Percentiles rank a stretch among this genome's conserved stretches.
These are phyloP conservation scores for Heliosperma pusillum DNA, from an alignment of 148 eudicot genomes.

Conservation along the genomic window DNA sequence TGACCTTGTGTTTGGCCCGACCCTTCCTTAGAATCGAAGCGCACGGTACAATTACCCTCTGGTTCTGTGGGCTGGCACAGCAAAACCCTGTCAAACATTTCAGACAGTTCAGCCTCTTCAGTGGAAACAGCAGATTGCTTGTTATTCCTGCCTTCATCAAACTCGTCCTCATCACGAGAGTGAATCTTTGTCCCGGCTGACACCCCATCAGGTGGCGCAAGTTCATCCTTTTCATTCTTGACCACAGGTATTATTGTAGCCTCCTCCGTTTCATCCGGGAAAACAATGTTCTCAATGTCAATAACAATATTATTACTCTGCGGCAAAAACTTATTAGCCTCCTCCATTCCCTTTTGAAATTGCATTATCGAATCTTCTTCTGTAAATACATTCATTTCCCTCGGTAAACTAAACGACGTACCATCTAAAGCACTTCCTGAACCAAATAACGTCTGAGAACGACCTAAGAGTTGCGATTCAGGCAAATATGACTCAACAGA, in stretches of 20 bases:
- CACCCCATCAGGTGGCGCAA: conserved; percentile 18
- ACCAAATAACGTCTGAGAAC: too few relatives aligned
- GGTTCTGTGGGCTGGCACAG: conserved; percentile 31
- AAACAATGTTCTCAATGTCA: conserved; percentile 29
- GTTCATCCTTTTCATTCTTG: conserved; percentile 27
- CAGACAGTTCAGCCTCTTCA: conserved; percentile 39
- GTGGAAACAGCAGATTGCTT: conserved; percentile 44
- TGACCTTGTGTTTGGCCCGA: conserved; percentile 7
- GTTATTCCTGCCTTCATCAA: conserved; percentile 35
- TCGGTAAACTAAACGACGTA: too few relatives aligned
- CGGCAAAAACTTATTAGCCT: conserved; percentile 46
- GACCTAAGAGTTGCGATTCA: too few relatives aligned
- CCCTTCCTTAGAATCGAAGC: background rate
- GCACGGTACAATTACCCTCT: conserved; percentile 18
- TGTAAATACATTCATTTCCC: conserved; percentile 23
- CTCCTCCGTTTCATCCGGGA: conserved; percentile 20
- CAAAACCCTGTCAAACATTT: conserved; percentile 53
- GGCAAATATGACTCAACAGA: too few relatives aligned
- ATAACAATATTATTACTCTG: conserved; percentile 25
- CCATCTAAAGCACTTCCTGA: too few relatives aligned
- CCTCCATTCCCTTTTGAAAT: conserved; percentile 50
- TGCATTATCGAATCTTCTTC: conserved; percentile 42
- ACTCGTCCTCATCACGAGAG: conserved; percentile 34
- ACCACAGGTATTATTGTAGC: conserved; percentile 13
- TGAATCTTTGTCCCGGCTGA: conserved; percentile 37